phyloP scores from a whole-genome alignment of 495 filamentous ascomycete genomes.

The Aspergillus biplanus region DNA sequence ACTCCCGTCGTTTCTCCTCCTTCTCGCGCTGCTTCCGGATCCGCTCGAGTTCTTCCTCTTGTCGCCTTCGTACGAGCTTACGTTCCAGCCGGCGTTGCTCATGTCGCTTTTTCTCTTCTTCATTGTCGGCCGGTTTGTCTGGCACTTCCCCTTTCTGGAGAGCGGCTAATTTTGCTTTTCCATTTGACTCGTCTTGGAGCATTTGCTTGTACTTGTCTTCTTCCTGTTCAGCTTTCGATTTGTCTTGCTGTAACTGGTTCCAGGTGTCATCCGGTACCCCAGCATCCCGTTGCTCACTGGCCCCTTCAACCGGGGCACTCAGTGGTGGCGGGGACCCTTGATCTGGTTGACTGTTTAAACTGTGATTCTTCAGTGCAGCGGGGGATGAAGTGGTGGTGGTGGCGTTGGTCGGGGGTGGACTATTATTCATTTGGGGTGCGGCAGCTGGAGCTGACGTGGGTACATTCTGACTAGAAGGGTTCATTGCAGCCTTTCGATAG shows the following conservation, averaged over 20 bases:
- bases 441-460: background rate
- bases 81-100: conserved; percentile 38
- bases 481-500: background rate
- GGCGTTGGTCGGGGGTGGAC: background rate
- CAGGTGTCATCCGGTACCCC: conserved; percentile 66
- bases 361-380: background rate
- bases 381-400: background rate
- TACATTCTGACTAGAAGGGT: background rate
- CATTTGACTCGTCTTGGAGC: conserved; percentile 14
- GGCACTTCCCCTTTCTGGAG: conserved; percentile 5
- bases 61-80: conserved; percentile 26
- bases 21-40: conserved; percentile 30
- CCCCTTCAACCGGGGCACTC: background rate
- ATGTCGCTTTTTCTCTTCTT: conserved; percentile 27
- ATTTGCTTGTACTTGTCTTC: conserved; percentile 25
- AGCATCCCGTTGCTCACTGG: conserved; percentile 45
- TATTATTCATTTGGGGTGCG: background rate
- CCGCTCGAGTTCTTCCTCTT: conserved; percentile 34
- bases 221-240: conserved; percentile 30
- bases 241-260: conserved; percentile 59
- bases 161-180: conserved; percentile 5
- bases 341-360: background rate
- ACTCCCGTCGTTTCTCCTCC: conserved; percentile 26
- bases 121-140: conserved; percentile 28
- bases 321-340: conserved; percentile 13